These are phyloP conservation scores for barrel medic (Medicago truncatula) DNA, from an alignment of 306 rosid species.

Conservation along the genomic window DNA sequence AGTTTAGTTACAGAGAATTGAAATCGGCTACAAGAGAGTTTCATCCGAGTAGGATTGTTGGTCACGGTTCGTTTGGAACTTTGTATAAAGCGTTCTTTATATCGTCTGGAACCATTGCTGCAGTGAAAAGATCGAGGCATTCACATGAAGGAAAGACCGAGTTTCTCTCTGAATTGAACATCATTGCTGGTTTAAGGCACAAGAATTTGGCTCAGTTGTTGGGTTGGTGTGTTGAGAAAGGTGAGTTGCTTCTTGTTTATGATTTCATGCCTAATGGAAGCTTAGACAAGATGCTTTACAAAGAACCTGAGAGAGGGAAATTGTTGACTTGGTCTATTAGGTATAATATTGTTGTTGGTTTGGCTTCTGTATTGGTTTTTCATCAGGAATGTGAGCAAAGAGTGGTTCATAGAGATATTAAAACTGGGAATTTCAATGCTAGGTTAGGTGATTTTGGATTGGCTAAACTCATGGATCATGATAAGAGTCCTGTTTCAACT, in stretches of 20 bases:
- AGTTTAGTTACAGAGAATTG: slow-evolving; percentile 63
- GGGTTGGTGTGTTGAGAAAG: slow-evolving; percentile 36
- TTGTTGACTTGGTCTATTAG: slow-evolving; percentile 65
- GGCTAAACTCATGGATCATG: slow-evolving; percentile 92
- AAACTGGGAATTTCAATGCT: slow-evolving; percentile 64
- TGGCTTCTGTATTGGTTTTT: slow-evolving; percentile 75
- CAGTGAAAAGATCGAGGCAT: slow-evolving; percentile 42
- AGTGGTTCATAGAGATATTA: slow-evolving; percentile 79
- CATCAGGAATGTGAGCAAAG: slow-evolving; percentile 85
- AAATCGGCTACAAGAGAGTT: slow-evolving; percentile 67
- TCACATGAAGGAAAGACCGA: slow-evolving; percentile 44
- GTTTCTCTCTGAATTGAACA: slow-evolving; percentile 34
- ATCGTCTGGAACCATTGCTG: slow-evolving; percentile 55
- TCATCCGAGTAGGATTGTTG: slow-evolving; percentile 70
- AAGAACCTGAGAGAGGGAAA: slow-evolving; percentile 43
- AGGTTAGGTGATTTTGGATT: slow-evolving; percentile 82
- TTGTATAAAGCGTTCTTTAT: slow-evolving; percentile 69
- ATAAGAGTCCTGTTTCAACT: slow-evolving; percentile 80
- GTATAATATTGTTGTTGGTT: slow-evolving; percentile 66
- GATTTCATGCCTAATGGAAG: slow-evolving; percentile 39
- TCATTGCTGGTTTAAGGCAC: slow-evolving; percentile 36
- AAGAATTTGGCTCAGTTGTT: slow-evolving; percentile 32
- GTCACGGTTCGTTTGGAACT: slow-evolving; percentile 79
- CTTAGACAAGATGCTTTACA: slow-evolving; percentile 51
- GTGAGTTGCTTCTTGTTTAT: slow-evolving; percentile 31